These are phyloP conservation scores for Aristolochia californica DNA, from an alignment of 164 flowering plant species.

Conservation along the genomic window DNA sequence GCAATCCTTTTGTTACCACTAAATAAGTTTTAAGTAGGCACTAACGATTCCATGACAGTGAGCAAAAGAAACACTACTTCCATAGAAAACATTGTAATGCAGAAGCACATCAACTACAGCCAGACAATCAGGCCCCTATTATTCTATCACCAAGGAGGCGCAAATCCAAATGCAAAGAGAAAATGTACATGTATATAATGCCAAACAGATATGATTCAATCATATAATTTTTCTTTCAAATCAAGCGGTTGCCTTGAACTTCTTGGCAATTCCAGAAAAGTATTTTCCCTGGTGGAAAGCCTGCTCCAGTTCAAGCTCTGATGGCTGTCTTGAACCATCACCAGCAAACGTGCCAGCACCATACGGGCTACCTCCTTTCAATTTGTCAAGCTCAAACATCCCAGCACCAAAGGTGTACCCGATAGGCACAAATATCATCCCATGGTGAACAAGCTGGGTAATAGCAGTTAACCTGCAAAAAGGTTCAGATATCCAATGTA, in stretches of 20 bases:
- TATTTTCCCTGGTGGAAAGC: slow-evolving; percentile 84
- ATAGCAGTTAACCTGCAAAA: slow-evolving; percentile 66
- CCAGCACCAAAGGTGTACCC: slow-evolving; percentile 95
- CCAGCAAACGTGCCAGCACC: slow-evolving; percentile 90
- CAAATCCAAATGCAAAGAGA: slow-evolving; percentile 8
- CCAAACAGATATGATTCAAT: slow-evolving; percentile 3
- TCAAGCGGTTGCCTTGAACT: slow-evolving; percentile 58
- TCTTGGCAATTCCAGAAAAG: slow-evolving; percentile 64
- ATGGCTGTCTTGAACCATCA: slow-evolving; percentile 76
- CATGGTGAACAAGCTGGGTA: slow-evolving; percentile 88
- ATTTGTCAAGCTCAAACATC: slow-evolving; percentile 82
- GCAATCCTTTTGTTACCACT: no score
- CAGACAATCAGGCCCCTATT: not conserved
- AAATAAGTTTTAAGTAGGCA: no score
- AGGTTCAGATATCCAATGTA: not conserved
- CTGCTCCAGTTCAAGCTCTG: slow-evolving; percentile 63
- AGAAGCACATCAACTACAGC: no score
- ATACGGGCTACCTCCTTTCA: slow-evolving; percentile 90
- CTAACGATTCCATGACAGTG: no score
- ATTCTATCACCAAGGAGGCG: slow-evolving; percentile 4
- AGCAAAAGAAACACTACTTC: no score
- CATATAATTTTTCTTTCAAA: slow-evolving; percentile 2
- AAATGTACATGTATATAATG: slow-evolving; percentile 12
- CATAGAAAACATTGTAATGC: no score
- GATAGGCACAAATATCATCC: slow-evolving; percentile 79